Evolutionary conservation across 345 rosid species (phyloP), one percentile per base, ranked within the genome.

Genomic region (Leavenworthia alabamica): DNA sequence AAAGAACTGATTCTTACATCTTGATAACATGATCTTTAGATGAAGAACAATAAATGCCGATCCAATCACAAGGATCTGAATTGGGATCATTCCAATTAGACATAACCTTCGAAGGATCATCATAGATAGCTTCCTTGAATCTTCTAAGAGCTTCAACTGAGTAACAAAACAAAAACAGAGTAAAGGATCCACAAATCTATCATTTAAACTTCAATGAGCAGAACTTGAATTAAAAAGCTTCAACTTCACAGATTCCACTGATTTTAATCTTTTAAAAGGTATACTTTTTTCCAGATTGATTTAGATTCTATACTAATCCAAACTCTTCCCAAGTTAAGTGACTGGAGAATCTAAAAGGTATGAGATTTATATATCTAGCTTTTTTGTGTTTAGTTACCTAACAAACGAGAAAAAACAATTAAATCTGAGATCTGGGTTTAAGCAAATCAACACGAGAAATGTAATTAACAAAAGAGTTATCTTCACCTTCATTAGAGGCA

Each of bases 41-140:
- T 11, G 20, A 47, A 15, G 83, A 75, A 66, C 97, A 94, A 36
- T 63, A 52, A 72, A 94, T 28, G 65, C 96, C 96, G 15, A 54
- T 41, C 99, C 97, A 94, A 60, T 68, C 78, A 72, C 99, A 94
- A 48, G 95, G 97, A 90, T 86, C 83, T 56, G 81, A 82, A 78
- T 81, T 86, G 46, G 83, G 77, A 50, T 76, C 73, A 76, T 90
- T 82, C 97, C 97, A 94, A 71, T 77, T 85, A 44, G 95, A 81
- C 70, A 88, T 76, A 74, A 84, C 85, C 72, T 75, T 51, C 47
- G 55, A 72, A 17, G 97, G 99, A 78, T 94, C 99, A 63, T 90
- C 97, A 67, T 75, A 86, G 66, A 88, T 79, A 36, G 85, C 89
- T 79, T 90, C 95, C 82, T 84, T 90, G 75, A 94, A 88, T 62